Conservation (phyloP, 495 filamentous ascomycete genomes). For the Amphirosellinia nigrospora region DNA sequence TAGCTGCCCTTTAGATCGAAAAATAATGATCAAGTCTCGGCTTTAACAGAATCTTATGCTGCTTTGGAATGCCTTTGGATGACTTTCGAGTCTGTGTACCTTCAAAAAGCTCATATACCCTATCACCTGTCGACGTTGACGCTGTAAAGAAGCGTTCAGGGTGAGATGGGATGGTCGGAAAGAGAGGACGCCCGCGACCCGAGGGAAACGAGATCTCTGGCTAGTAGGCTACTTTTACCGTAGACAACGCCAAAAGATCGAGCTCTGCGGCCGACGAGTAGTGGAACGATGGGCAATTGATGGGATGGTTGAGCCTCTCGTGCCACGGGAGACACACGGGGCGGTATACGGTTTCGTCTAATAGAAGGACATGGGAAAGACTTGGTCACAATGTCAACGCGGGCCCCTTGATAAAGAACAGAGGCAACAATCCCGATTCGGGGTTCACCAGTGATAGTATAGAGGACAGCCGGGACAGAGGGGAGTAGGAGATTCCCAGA, state of each 20-base stretch:
- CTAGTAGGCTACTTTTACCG: conserved; percentile 59
- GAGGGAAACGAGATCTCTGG: conserved; percentile 44
- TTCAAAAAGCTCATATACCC: conserved; percentile 7
- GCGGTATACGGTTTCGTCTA: conserved; percentile 33
- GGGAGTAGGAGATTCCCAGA: conserved; percentile 26
- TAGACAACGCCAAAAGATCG: conserved; percentile 42
- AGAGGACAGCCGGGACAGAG: conserved; percentile 22
- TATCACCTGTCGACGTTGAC: background rate
- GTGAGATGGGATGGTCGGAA: conserved; percentile 24
- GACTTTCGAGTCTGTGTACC: conserved; percentile 12
- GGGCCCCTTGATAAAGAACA: conserved; percentile 30
- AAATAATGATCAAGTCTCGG: background rate
- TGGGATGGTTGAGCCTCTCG: conserved; percentile 26
- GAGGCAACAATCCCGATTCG: conserved; percentile 26
- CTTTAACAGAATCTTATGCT: conserved; percentile 6
- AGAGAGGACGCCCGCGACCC: conserved; percentile 63
- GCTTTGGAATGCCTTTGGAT: background rate
- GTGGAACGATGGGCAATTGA: conserved; percentile 35
- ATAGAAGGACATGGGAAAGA: conserved; percentile 38
- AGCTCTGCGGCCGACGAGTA: conserved; percentile 34
- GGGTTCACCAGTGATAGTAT: conserved; percentile 30
- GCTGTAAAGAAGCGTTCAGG: conserved; percentile 13
- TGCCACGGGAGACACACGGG: conserved; percentile 40
- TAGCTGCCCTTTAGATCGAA: background rate
- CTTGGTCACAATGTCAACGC: conserved; percentile 37